Conservation (phyloP, 192 early-diverging fungal genomes). For the Dissophora ornata region DNA sequence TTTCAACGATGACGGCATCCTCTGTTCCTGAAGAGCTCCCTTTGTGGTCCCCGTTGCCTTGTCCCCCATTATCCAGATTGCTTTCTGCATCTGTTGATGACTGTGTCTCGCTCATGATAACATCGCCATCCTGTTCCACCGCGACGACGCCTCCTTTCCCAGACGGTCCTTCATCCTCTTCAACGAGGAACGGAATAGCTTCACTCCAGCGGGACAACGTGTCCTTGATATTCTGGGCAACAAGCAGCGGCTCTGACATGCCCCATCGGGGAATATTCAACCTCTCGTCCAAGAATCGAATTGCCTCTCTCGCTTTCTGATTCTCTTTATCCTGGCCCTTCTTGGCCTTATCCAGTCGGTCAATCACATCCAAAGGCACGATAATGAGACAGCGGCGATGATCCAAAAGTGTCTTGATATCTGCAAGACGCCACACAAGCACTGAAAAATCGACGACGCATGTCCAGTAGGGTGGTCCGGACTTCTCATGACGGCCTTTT, state of each 20-base stretch:
- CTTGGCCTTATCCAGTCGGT: conserved; percentile 64
- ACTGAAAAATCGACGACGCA: conserved; percentile 63
- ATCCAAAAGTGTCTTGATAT: conserved; percentile 59
- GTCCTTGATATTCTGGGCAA: conserved; percentile 61
- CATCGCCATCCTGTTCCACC: conserved; percentile 11
- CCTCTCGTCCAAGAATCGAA: conserved; percentile 60
- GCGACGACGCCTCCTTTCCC: background rate
- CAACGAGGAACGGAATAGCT: conserved; percentile 52
- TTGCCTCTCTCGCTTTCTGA: conserved; percentile 63
- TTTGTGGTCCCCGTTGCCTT: too few species aligned
- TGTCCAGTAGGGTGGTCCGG: conserved; percentile 21
- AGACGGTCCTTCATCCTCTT: conserved; percentile 20
- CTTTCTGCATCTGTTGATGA: conserved; percentile 18
- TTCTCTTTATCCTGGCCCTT: conserved; percentile 64
- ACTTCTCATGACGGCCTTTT: background rate
- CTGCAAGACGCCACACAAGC: conserved; percentile 58
- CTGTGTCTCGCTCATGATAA: conserved; percentile 11
- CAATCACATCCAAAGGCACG: conserved; percentile 67
- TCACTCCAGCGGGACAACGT: conserved; percentile 60
- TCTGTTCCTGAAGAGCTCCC: too few species aligned
- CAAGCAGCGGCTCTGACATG: conserved; percentile 50
- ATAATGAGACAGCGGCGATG: conserved; percentile 58
- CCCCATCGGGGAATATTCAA: conserved; percentile 27
- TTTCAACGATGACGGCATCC: background rate
- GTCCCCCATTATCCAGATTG: too few species aligned